phyloP scores from a whole-genome alignment of 1,284 basidiomycete species.

The Pseudozyma pruni region DNA sequence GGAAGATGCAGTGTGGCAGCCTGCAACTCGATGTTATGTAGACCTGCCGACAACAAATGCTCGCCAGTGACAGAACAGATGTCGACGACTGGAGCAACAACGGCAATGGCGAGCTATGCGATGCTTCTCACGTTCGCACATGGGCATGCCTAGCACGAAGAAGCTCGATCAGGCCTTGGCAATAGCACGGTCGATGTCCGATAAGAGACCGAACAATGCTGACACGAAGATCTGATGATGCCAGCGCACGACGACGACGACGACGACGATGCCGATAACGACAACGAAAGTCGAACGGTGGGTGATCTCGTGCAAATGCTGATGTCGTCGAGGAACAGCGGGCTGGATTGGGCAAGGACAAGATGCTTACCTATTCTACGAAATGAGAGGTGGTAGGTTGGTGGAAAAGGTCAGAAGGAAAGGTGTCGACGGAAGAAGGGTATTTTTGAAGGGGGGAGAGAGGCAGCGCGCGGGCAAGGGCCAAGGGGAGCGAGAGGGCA shows the following conservation, averaged over 20 bases:
- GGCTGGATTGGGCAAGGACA: background rate
- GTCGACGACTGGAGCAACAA: background rate
- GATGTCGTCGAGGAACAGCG: background rate
- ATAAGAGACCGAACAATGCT: background rate
- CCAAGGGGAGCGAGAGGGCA: conserved; percentile 6
- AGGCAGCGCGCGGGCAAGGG: conserved; percentile 9
- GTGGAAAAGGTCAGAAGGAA: conserved; percentile 33
- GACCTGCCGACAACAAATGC: too few relatives aligned
- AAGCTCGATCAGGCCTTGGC: background rate
- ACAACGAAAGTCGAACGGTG: background rate
- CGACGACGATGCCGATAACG: conserved; percentile 2
- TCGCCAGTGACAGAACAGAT: too few relatives aligned
- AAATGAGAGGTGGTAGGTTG: conserved; percentile 47
- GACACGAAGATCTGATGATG: too few relatives aligned
- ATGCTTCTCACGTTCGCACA: background rate
- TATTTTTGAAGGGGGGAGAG: conserved; percentile 36
- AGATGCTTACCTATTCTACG: conserved; percentile 48
- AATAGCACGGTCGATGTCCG: background rate
- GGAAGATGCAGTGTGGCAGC: too few relatives aligned
- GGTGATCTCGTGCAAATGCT: background rate
- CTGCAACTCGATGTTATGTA: too few relatives aligned
- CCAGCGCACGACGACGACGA: background rate
- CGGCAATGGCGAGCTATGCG: background rate
- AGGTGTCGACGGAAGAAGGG: conserved; percentile 22
- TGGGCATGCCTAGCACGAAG: background rate